phyloP scores from a whole-genome alignment of 441 rosid genomes.

The Aleurites moluccanus region DNA sequence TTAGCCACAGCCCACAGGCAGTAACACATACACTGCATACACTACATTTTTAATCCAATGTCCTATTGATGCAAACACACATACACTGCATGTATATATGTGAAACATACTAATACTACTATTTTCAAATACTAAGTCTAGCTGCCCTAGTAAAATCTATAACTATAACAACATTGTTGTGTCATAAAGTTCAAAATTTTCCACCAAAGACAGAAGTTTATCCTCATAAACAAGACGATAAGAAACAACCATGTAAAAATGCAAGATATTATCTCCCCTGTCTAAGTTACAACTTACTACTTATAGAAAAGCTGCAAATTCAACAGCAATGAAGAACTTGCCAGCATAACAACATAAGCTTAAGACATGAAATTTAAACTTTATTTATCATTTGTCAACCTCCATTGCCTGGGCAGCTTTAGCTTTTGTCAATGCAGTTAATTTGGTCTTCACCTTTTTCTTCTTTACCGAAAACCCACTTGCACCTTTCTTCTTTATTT shows the following conservation, averaged over 20 bases:
- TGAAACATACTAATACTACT: no score
- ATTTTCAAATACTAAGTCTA: neutral
- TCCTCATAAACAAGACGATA: conserved; percentile 1
- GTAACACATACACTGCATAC: neutral
- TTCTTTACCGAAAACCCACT: conserved; percentile 82
- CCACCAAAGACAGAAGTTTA: neutral
- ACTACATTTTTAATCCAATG: neutral
- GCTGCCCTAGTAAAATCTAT: neutral
- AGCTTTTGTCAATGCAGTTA: conserved; percentile 71
- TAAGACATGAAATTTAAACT: conserved; percentile 7
- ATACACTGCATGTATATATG: neutral
- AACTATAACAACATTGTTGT: neutral
- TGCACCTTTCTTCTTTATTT: conserved; percentile 58
- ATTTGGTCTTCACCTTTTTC: conserved; percentile 79
- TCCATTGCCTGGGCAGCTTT: conserved; percentile 95
- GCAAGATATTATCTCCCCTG: conserved; percentile 1
- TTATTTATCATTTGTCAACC: conserved; percentile 45
- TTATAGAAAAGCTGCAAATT: conserved; percentile 13
- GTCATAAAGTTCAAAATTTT: conserved; percentile 1
- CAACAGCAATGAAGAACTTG: conserved; percentile 15
- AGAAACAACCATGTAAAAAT: neutral
- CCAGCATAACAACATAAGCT: neutral
- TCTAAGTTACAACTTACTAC: neutral
- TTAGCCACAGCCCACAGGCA: neutral
- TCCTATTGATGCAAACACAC: neutral